phyloP scores from a whole-genome alignment of 2,329 filamentous ascomycete genomes.

The Escovopsis weberi region DNA sequence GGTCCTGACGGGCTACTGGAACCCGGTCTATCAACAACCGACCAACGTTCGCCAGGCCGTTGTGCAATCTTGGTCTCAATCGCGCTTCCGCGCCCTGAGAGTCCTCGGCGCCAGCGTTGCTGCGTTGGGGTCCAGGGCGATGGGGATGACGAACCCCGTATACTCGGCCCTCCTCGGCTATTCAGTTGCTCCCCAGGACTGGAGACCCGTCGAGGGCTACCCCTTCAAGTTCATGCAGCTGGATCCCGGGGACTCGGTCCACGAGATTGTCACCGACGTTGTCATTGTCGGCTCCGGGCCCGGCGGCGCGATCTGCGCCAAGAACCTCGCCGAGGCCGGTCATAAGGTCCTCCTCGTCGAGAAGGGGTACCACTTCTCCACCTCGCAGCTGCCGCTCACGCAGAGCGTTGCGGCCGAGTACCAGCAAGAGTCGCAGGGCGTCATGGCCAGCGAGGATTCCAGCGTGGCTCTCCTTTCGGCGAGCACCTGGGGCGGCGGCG shows the following conservation, averaged over 20 bases:
- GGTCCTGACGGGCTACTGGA: constrained; percentile 52
- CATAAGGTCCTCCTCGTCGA: constrained; percentile 67
- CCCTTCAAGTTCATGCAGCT: constrained; percentile 50
- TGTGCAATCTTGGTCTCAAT: constrained; percentile 45
- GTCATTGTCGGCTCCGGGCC: constrained; percentile 80
- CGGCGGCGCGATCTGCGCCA: constrained; percentile 69
- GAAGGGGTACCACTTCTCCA: constrained; percentile 63
- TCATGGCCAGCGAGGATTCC: constrained; percentile 39
- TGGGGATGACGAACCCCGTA: constrained; percentile 38
- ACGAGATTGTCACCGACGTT: constrained; percentile 61
- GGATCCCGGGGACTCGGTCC: constrained; percentile 24
- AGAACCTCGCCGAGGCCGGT: constrained; percentile 64
- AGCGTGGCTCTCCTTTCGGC: constrained; percentile 51
- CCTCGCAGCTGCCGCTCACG: constrained; percentile 60
- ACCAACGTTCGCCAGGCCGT: constrained; percentile 45
- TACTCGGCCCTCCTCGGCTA: constrained; percentile 44
- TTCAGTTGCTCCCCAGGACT: constrained; percentile 35
- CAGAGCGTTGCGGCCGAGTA: constrained; percentile 44
- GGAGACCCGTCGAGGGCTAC: constrained; percentile 35
- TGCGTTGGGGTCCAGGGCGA: constrained; percentile 37
- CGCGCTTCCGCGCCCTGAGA: constrained; percentile 40
- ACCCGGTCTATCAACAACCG: constrained; percentile 47
- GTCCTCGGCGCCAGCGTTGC: constrained; percentile 40
- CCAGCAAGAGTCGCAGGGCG: constrained; percentile 56
- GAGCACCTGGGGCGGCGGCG: constrained; percentile 70